These are phyloP conservation scores for Cryphonectria japonica DNA, from an alignment of 2,329 filamentous ascomycete genomes.

Conservation along the genomic window DNA sequence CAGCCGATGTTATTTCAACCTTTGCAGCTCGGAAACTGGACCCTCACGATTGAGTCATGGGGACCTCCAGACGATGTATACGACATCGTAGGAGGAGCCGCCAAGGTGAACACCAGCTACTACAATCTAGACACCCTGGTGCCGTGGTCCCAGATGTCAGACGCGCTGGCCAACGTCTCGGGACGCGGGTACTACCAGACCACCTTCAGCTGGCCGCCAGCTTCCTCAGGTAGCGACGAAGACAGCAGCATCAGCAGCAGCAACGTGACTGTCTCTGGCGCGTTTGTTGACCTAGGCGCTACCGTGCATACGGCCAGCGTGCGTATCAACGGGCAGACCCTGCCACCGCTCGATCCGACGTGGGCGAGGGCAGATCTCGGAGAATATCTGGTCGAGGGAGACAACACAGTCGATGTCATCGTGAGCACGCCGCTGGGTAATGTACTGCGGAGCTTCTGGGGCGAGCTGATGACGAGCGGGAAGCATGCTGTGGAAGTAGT, in stretches of 20 bases:
- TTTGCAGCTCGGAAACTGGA: constrained; percentile 9
- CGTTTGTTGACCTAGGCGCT: constrained; percentile 18
- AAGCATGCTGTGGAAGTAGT: background rate
- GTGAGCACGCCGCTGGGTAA: constrained; percentile 14
- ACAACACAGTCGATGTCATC: constrained; percentile 8
- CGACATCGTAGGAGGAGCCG: background rate
- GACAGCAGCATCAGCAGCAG: background rate
- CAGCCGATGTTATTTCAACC: background rate
- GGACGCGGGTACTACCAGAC: constrained; percentile 23
- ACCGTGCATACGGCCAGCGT: constrained; percentile 21
- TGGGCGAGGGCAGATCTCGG: constrained; percentile 17
- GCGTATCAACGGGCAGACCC: constrained; percentile 20
- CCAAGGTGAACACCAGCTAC: constrained; percentile 16
- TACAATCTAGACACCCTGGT: constrained; percentile 11
- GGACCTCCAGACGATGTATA: constrained; percentile 8
- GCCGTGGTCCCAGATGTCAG: constrained; percentile 14
- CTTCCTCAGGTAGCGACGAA: too few species aligned
- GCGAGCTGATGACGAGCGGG: background rate
- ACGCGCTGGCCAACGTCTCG: constrained; percentile 12
- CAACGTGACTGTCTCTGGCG: constrained; percentile 6
- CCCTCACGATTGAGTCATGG: constrained; percentile 16
- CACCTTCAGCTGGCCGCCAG: constrained; percentile 17
- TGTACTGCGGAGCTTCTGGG: background rate
- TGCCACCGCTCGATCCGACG: constrained; percentile 21
- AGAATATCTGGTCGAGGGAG: background rate